A percentile compares a stretch with the other conserved stretches of the same genome.
phyloP scores from a whole-genome alignment of 1,284 basidiomycete species.

The Meripilus lineatus region DNA sequence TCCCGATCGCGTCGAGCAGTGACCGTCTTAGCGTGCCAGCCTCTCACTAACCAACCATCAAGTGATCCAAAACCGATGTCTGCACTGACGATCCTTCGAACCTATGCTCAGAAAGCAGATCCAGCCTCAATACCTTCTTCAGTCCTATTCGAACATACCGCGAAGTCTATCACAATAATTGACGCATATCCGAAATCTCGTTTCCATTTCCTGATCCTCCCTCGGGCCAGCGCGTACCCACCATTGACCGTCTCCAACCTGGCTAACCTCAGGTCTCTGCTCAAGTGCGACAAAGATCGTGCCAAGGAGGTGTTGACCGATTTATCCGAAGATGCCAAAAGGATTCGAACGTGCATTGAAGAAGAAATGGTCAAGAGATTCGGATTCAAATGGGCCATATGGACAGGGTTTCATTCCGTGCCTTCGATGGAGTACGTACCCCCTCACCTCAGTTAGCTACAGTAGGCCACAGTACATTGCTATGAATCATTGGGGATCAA shows the following conservation, averaged over 20 bases:
- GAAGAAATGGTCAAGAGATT: constrained; percentile 79
- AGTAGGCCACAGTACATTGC: no score
- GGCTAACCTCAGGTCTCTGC: constrained; percentile 54
- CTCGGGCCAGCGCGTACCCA: constrained; percentile 40
- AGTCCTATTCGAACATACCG: constrained; percentile 57
- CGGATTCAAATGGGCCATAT: constrained; percentile 78
- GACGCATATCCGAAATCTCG: constrained; percentile 85
- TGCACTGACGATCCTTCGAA: constrained; percentile 47
- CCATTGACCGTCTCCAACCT: constrained; percentile 39
- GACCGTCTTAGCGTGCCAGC: background rate
- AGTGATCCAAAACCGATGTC: constrained; percentile 7
- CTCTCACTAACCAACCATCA: background rate
- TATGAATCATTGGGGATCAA: background rate
- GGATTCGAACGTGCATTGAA: constrained; percentile 57
- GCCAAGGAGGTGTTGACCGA: constrained; percentile 52
- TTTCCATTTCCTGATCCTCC: constrained; percentile 81
- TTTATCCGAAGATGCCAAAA: constrained; percentile 53
- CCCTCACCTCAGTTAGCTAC: background rate
- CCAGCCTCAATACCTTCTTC: constrained; percentile 44
- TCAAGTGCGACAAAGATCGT: constrained; percentile 46
- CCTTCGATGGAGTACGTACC: constrained; percentile 69
- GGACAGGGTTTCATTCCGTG: constrained; percentile 84
- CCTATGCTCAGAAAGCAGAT: constrained; percentile 20
- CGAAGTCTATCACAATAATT: constrained; percentile 68
- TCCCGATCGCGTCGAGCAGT: background rate